Conservation (phyloP, 148 eudicot species). For the Dianthus caryophyllus region DNA sequence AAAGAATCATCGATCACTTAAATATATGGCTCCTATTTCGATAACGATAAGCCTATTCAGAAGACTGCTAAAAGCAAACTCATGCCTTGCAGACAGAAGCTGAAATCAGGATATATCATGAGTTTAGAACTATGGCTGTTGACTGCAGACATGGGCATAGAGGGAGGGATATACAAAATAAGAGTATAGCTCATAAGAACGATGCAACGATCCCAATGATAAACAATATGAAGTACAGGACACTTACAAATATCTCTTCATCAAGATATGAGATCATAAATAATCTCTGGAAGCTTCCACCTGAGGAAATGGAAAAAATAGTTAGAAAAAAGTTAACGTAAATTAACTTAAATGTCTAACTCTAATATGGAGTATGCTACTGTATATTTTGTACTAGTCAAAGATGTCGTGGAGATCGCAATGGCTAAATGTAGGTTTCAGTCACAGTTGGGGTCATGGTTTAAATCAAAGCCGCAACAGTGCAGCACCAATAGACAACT, state of each 20-base stretch:
- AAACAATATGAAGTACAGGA: neutral
- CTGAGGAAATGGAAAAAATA: conserved; percentile 33
- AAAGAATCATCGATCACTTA: neutral
- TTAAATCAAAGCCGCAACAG: neutral
- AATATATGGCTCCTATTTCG: neutral
- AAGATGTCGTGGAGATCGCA: neutral
- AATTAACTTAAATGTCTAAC: neutral
- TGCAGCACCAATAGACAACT: too few relatives aligned
- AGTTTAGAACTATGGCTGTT: neutral
- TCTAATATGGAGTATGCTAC: too few relatives aligned
- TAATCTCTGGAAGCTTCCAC: conserved; percentile 63
- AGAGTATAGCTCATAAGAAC: too few relatives aligned
- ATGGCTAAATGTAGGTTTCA: neutral
- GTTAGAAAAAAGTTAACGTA: neutral
- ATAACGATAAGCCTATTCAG: neutral
- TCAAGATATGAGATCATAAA: conserved; percentile 93
- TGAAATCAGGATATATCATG: neutral
- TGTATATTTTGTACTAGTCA: neutral
- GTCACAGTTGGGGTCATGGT: too few relatives aligned
- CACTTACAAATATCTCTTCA: conserved; percentile 82
- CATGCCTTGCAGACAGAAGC: neutral
- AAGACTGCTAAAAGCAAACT: neutral
- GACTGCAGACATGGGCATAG: too few relatives aligned
- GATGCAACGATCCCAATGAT: too few relatives aligned
- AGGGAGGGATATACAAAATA: too few relatives aligned